Evolutionary conservation across 164 flowering plant genomes (phyloP).

Genomic region (Houttuynia cordata): DNA sequence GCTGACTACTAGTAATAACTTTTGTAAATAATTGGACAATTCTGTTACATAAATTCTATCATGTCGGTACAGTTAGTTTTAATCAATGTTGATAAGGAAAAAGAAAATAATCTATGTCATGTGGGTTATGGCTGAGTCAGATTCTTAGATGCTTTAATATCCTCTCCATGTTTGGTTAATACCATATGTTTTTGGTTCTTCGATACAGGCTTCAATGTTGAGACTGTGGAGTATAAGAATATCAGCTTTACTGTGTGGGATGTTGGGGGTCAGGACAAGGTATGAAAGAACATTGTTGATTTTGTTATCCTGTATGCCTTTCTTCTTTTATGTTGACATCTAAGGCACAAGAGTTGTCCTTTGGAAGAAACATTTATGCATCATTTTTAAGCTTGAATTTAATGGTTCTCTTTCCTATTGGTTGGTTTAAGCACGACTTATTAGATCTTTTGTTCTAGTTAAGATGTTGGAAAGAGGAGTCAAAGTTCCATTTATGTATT

Average conservation of each 20-base stretch:
- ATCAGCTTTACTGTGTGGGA: slow-evolving; percentile 80
- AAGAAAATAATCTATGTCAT: neutral
- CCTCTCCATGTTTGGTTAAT: neutral
- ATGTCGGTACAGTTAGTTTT: no score
- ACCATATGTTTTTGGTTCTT: neutral
- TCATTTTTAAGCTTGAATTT: neutral
- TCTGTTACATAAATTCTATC: no score
- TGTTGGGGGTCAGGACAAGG: slow-evolving; percentile 82
- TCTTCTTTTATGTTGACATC: neutral
- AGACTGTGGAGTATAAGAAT: slow-evolving; percentile 71
- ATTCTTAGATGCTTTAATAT: neutral
- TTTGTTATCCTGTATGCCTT: neutral
- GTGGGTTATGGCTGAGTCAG: neutral
- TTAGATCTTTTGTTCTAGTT: neutral
- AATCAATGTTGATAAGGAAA: no score
- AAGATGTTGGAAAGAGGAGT: neutral
- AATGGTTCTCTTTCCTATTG: no score
- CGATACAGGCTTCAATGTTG: slow-evolving; percentile 56
- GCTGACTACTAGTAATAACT: no score
- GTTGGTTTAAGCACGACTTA: no score
- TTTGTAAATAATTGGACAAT: no score
- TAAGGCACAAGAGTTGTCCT: neutral
- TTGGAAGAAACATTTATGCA: no score
- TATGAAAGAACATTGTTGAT: slow-evolving; percentile 6
- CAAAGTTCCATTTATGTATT: neutral